Percentiles rank a stretch among this genome's conserved stretches.
These are phyloP conservation scores for Aristolochia californica DNA, from an alignment of 164 flowering plant species.

Conservation along the genomic window DNA sequence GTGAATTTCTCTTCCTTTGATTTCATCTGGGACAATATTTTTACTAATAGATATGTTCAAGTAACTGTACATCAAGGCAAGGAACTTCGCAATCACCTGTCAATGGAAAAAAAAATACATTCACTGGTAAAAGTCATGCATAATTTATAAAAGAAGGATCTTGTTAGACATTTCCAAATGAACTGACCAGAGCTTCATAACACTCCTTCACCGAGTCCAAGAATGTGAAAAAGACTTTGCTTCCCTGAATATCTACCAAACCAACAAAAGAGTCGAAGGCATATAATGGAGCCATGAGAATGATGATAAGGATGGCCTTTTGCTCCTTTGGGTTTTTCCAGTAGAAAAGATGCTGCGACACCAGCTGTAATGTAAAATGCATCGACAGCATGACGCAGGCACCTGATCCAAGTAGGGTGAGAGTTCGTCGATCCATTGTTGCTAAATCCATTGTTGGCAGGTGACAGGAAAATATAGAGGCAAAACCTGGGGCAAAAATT, in stretches of 20 bases:
- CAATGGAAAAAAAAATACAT: slow-evolving; percentile 9
- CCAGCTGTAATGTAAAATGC: slow-evolving; percentile 77
- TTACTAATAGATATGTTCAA: slow-evolving; percentile 77
- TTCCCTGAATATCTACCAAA: slow-evolving; percentile 64
- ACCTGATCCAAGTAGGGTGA: slow-evolving; percentile 60
- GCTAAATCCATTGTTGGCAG: too few species aligned
- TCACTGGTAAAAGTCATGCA: too few species aligned
- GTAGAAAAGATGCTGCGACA: slow-evolving; percentile 83
- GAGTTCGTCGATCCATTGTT: slow-evolving; percentile 40
- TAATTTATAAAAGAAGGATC: too few species aligned
- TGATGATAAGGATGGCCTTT: slow-evolving; percentile 4
- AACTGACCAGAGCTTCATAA: slow-evolving; percentile 81
- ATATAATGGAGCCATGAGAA: slow-evolving; percentile 60
- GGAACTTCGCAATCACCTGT: slow-evolving; percentile 93
- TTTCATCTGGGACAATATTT: slow-evolving; percentile 78
- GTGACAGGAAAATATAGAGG: too few species aligned
- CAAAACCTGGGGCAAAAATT: too few species aligned
- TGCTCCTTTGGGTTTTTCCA: slow-evolving; percentile 99
- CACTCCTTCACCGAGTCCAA: slow-evolving; percentile 86
- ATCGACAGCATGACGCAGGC: slow-evolving; percentile 47
- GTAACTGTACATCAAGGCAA: too few species aligned
- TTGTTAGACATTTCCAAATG: background rate
- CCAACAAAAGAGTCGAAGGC: slow-evolving; percentile 72
- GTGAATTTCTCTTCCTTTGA: slow-evolving; percentile 90
- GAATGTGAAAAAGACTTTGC: slow-evolving; percentile 74